Evolutionary conservation across 169 alveolate species (phyloP).

Genomic region (Plasmodium malariae): DNA sequence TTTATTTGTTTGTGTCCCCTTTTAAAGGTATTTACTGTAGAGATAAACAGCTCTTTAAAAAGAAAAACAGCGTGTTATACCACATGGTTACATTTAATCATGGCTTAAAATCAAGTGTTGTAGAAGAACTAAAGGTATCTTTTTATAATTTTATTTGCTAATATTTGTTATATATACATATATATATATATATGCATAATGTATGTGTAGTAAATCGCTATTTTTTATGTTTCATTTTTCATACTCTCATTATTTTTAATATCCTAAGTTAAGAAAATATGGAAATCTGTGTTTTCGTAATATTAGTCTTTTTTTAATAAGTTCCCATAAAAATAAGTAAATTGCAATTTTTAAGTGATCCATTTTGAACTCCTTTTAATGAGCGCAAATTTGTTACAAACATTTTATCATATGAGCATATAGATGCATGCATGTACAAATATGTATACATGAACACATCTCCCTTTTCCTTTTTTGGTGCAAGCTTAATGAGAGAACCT

Average conservation of each 20-base stretch:
- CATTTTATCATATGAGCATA: too few species aligned
- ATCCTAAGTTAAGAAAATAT: too few species aligned
- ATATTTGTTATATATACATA: too few species aligned
- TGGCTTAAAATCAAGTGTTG: slow-evolving; percentile 56
- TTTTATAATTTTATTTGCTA: background rate
- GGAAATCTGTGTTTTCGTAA: too few species aligned
- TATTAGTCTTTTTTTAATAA: too few species aligned
- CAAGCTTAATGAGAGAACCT: slow-evolving; percentile 45
- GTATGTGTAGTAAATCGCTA: background rate
- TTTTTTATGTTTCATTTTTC: background rate
- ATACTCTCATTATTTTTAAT: too few species aligned
- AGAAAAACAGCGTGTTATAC: slow-evolving; percentile 56
- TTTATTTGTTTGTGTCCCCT: background rate
- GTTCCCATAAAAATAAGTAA: too few species aligned
- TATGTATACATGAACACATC: background rate
- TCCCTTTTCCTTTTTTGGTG: background rate
- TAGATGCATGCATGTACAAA: background rate
- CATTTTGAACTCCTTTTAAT: background rate
- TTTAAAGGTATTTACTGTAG: slow-evolving; percentile 66
- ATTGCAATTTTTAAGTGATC: too few species aligned
- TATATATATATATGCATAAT: too few species aligned
- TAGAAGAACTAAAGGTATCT: slow-evolving; percentile 59
- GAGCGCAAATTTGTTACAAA: background rate
- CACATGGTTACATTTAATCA: slow-evolving; percentile 72
- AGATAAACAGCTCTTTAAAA: slow-evolving; percentile 56